phyloP scores from a whole-genome alignment of 2,329 filamentous ascomycete species.

The Sphaerostilbella broomeana region DNA sequence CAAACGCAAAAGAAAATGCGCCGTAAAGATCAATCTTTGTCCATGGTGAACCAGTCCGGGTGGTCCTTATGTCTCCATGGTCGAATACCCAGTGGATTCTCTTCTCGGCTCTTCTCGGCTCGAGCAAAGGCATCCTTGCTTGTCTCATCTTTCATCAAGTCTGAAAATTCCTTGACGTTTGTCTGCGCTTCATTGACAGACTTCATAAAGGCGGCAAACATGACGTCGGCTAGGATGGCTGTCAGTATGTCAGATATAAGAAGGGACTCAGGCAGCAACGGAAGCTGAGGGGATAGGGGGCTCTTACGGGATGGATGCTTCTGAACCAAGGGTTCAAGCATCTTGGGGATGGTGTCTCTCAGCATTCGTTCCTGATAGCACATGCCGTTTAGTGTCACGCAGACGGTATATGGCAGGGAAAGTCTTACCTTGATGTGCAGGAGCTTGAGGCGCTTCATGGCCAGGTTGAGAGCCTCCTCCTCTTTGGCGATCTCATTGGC shows the following conservation, averaged over 20 bases:
- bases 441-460: conserved; percentile 45
- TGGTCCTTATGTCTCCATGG: conserved; percentile 54
- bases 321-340: conserved; percentile 42
- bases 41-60: conserved; percentile 48
- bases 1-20: not conserved
- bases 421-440: conserved; percentile 47
- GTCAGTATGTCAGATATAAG: too few relatives aligned
- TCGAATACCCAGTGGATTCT: conserved; percentile 50
- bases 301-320: conserved; percentile 46
- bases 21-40: conserved; percentile 18
- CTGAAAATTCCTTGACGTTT: conserved; percentile 47
- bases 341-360: conserved; percentile 32
- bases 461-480: conserved; percentile 44
- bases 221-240: conserved; percentile 39
- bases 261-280: too few relatives aligned
- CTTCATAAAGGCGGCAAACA: conserved; percentile 42
- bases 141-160: conserved; percentile 40
- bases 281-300: conserved; percentile 2
- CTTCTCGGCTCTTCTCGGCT: conserved; percentile 45
- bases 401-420: not conserved
- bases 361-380: conserved; percentile 26
- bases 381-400: conserved; percentile 16
- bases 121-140: conserved; percentile 45
- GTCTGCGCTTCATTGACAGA: conserved; percentile 40
- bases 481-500: conserved; percentile 33